These are phyloP conservation scores for Citrus medica DNA, from an alignment of 345 rosid species.

Conservation along the genomic window DNA sequence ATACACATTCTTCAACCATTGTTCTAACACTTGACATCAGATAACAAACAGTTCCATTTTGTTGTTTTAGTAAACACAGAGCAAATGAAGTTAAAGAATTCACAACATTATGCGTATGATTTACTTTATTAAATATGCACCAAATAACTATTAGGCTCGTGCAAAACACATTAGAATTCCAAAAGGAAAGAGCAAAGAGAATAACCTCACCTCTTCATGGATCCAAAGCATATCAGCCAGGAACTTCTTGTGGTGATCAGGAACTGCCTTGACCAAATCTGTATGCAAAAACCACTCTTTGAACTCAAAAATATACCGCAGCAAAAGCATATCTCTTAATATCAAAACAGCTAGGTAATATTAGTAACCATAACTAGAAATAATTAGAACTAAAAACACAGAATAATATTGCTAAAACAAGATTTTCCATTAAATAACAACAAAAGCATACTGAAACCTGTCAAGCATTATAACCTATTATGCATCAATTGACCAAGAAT, in stretches of 20 bases:
- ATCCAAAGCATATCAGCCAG: slow-evolving; percentile 81
- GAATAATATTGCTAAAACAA: background rate
- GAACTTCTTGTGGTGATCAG: slow-evolving; percentile 83
- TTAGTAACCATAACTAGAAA: background rate
- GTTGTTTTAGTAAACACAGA: background rate
- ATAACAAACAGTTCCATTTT: background rate
- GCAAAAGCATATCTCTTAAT: background rate
- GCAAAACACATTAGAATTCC: background rate
- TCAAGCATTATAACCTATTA: background rate
- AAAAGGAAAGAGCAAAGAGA: slow-evolving; percentile 2
- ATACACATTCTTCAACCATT: background rate
- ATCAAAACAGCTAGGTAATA: background rate
- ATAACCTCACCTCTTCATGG: slow-evolving; percentile 64
- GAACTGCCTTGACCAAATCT: slow-evolving; percentile 79
- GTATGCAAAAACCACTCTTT: slow-evolving; percentile 15
- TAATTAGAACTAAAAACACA: background rate
- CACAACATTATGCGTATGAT: background rate
- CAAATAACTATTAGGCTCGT: background rate
- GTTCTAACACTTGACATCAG: background rate
- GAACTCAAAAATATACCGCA: background rate
- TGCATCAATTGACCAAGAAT: background rate
- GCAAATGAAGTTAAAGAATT: background rate
- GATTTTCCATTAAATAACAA: background rate
- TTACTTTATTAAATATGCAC: background rate
- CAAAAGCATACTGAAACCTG: background rate